Conservation (phyloP, 495 filamentous ascomycete species). For the Aspergillus nanangensis region DNA sequence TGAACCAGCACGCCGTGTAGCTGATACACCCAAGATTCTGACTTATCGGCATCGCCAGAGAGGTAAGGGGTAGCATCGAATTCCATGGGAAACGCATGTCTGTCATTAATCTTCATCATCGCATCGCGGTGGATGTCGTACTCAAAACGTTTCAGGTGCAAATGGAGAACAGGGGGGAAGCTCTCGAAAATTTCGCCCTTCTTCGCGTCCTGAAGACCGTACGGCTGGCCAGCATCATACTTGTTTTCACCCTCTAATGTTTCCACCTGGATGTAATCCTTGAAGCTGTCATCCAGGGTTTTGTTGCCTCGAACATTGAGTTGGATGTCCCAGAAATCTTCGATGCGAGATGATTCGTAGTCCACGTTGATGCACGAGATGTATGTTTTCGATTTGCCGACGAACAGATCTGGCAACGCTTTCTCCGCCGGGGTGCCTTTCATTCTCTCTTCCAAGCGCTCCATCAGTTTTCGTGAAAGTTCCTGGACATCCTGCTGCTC, state of each 20-base stretch:
- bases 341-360: conserved; percentile 88
- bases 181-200: conserved; percentile 97
- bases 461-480: conserved; percentile 92
- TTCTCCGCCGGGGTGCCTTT: conserved; percentile 96
- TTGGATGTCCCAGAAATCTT: conserved; percentile 99
- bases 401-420: conserved; percentile 82
- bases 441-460: conserved; percentile 93
- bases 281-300: conserved; percentile 89
- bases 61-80: conserved; percentile 90
- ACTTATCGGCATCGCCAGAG: conserved; percentile 78
- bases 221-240: conserved; percentile 84
- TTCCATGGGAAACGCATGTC: conserved; percentile 92
- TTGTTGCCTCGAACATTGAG: conserved; percentile 93
- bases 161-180: conserved; percentile 90
- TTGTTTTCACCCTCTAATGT: conserved; percentile 98
- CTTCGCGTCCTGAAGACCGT: conserved; percentile 90
- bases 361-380: conserved; percentile 98
- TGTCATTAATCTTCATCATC: conserved; percentile 99
- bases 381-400: conserved; percentile 96
- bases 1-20: conserved; percentile 95
- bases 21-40: conserved; percentile 85
- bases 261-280: conserved; percentile 93
- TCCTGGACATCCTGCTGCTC: conserved; percentile 99
- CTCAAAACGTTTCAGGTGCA: conserved; percentile 97
- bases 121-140: conserved; percentile 93